A percentile compares a stretch with the other conserved stretches of the same genome.
phyloP scores from a whole-genome alignment of 2,329 filamentous ascomycete species.

The Beauveria rudraprayagi region DNA sequence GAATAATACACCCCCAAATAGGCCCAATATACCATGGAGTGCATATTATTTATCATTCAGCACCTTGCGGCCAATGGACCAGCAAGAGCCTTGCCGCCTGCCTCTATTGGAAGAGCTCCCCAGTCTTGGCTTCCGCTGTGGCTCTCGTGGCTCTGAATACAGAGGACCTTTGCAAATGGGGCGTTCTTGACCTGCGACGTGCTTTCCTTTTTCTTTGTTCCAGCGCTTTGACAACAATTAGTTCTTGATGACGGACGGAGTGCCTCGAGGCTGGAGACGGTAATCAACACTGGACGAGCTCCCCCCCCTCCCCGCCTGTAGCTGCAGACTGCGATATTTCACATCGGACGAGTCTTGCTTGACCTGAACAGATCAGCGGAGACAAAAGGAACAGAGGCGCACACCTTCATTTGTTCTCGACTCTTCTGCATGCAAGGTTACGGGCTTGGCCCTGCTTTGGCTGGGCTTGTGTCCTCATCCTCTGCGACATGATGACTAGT shows the following conservation, averaged over 20 bases:
- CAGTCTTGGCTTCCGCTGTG: neutral
- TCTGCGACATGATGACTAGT: neutral
- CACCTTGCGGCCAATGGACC: neutral
- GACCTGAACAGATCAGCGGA: constrained; percentile 2
- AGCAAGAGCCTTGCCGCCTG: neutral
- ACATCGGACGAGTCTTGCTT: constrained; percentile 6
- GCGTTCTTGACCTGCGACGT: neutral
- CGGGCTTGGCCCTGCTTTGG: neutral
- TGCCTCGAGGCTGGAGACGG: neutral
- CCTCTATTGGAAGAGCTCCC: neutral
- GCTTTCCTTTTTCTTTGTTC: neutral
- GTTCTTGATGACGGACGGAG: neutral
- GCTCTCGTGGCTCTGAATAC: neutral
- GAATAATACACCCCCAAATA: neutral
- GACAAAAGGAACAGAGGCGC: neutral
- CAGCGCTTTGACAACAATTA: neutral
- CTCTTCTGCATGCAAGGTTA: neutral
- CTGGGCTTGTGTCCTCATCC: neutral
- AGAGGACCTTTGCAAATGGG: neutral
- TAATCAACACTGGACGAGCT: constrained; percentile 5
- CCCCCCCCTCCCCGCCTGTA: neutral
- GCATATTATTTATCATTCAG: neutral
- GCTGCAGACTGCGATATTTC: neutral
- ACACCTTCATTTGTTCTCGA: constrained; percentile 1
- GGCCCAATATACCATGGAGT: neutral